These are phyloP conservation scores for Lasiodiplodia theobromae DNA, from an alignment of 2,329 filamentous ascomycete species.

Conservation along the genomic window DNA sequence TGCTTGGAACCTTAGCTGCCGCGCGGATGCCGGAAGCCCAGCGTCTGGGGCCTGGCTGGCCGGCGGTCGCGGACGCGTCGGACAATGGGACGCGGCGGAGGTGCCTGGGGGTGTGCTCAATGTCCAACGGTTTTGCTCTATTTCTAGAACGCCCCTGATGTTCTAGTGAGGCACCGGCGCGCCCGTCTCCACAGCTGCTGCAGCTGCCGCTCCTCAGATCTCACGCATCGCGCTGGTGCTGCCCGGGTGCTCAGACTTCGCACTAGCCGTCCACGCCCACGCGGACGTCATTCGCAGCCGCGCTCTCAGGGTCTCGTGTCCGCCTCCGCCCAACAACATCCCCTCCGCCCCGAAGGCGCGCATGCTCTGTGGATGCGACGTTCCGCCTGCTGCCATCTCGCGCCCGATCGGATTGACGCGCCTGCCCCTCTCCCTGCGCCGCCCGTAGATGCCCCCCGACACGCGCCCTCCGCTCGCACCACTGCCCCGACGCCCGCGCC, in stretches of 20 bases:
- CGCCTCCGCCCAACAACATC: not conserved
- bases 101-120: not conserved
- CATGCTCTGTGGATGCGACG: constrained; percentile 15
- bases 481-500: constrained; percentile 8
- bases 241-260: constrained; percentile 18
- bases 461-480: constrained; percentile 18
- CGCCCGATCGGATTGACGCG: constrained; percentile 23
- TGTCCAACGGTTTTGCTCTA: constrained; percentile 4
- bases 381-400: not conserved
- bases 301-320: constrained; percentile 17
- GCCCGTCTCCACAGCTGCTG: constrained; percentile 24
- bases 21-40: constrained; percentile 16
- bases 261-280: constrained; percentile 14
- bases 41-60: not conserved
- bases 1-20: not conserved
- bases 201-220: constrained; percentile 14
- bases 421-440: constrained; percentile 24
- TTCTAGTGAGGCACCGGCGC: constrained; percentile 22
- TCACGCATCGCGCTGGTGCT: constrained; percentile 7
- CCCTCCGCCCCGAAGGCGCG: constrained; percentile 1
- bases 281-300: constrained; percentile 20
- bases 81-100: constrained; percentile 5
- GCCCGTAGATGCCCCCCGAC: constrained; percentile 25
- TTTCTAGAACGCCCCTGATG: constrained; percentile 27
- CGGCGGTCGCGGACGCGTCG: not conserved